Conservation (phyloP, 805 yeast genomes). For the Sporopachydermia quercuum region DNA sequence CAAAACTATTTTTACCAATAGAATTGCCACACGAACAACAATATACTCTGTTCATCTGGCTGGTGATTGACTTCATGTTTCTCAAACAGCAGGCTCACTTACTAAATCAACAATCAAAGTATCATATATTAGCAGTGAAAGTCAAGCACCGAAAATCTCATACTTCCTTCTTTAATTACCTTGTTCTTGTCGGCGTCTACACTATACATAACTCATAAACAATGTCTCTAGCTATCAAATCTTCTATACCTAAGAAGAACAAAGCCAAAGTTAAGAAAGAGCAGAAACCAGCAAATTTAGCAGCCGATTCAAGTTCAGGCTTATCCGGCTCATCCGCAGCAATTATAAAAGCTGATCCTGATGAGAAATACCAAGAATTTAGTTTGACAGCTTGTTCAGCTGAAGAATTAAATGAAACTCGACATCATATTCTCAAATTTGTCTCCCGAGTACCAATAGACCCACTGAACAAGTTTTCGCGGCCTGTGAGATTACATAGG, state of each 20-base stretch:
- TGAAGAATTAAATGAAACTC: constrained; percentile 55
- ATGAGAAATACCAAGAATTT: constrained; percentile 22
- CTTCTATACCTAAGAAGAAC: background rate
- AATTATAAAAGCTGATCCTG: background rate
- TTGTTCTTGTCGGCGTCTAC: too few species aligned
- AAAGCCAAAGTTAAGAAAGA: background rate
- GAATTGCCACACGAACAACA: too few species aligned
- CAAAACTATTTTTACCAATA: too few species aligned
- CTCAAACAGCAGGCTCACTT: too few species aligned
- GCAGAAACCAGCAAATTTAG: background rate
- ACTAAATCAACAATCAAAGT: too few species aligned
- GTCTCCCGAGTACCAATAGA: constrained; percentile 61
- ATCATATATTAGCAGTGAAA: too few species aligned
- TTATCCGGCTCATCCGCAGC: background rate
- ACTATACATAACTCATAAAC: too few species aligned
- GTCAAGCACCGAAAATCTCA: too few species aligned
- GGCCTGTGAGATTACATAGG: constrained; percentile 79
- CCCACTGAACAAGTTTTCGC: constrained; percentile 53
- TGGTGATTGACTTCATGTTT: too few species aligned
- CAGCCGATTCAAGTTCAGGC: too few species aligned
- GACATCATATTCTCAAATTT: constrained; percentile 73
- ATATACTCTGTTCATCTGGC: too few species aligned
- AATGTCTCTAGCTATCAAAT: background rate
- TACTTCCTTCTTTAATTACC: too few species aligned
- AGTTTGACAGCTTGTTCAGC: constrained; percentile 58